phyloP scores from a whole-genome alignment of 2,329 filamentous ascomycete genomes.

The Calonectria leucothoes region DNA sequence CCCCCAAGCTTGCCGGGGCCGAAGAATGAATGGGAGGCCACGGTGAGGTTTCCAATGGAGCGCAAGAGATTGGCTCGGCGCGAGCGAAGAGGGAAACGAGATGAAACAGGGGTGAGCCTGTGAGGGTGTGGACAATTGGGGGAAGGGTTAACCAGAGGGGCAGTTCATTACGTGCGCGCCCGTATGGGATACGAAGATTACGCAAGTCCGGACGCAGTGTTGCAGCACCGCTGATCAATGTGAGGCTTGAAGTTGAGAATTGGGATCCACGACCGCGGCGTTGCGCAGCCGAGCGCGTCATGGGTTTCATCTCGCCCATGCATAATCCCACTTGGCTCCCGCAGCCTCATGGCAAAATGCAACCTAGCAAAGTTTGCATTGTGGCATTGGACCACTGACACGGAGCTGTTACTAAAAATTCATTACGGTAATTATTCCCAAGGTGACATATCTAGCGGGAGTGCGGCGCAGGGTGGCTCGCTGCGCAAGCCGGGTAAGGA shows the following conservation, averaged over 20 bases:
- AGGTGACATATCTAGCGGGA: background rate
- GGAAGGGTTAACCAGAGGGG: slow-evolving; percentile 1
- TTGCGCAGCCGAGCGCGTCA: slow-evolving; percentile 10
- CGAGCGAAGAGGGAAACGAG: slow-evolving; percentile 2
- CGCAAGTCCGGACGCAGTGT: slow-evolving; percentile 9
- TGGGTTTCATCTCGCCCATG: slow-evolving; percentile 18
- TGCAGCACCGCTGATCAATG: background rate
- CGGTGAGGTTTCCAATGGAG: slow-evolving; percentile 34
- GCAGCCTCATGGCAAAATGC: background rate
- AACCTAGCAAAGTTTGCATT: background rate
- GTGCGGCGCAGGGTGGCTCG: background rate
- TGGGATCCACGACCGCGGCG: background rate
- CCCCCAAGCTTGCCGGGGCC: background rate
- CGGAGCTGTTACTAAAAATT: background rate
- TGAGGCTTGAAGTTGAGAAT: slow-evolving; percentile 7
- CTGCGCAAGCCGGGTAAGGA: background rate
- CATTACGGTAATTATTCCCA: background rate
- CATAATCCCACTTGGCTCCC: background rate
- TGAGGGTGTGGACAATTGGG: background rate
- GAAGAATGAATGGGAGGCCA: slow-evolving; percentile 10
- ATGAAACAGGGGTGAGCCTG: slow-evolving; percentile 9
- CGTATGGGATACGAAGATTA: slow-evolving; percentile 3
- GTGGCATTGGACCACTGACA: background rate
- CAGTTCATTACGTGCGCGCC: slow-evolving; percentile 5
- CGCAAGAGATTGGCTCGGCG: slow-evolving; percentile 25